Percentiles rank a stretch among this genome's conserved stretches.
Conservation (phyloP, 805 yeast species). For the Ogataea ramenticola region DNA sequence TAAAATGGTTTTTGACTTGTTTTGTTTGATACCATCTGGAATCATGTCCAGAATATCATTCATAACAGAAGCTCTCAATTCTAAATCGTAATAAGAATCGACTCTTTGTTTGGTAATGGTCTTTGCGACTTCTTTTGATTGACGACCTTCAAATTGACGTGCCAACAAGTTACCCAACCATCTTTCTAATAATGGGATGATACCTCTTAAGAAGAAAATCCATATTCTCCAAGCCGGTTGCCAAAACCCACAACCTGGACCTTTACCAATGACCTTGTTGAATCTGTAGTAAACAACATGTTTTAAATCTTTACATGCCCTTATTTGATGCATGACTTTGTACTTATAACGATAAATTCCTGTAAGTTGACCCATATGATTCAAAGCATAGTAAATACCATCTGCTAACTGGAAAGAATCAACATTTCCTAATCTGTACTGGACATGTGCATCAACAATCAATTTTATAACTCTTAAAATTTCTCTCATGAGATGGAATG, state of each 20-base stretch:
- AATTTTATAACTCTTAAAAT: constrained; percentile 76
- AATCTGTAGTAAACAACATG: constrained; percentile 85
- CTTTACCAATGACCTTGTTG: constrained; percentile 84
- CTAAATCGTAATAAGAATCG: constrained; percentile 91
- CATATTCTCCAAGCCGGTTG: constrained; percentile 98
- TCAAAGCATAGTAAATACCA: constrained; percentile 82
- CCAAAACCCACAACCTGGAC: constrained; percentile 99
- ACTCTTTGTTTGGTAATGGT: constrained; percentile 93
- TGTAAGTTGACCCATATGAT: constrained; percentile 91
- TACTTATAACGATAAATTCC: constrained; percentile 96
- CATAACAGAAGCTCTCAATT: constrained; percentile 88
- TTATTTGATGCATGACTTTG: constrained; percentile 95
- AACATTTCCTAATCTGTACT: constrained; percentile 79
- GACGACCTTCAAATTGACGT: constrained; percentile 94
- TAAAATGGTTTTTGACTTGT: constrained; percentile 75
- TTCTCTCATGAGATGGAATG: constrained; percentile 91
- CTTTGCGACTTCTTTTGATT: constrained; percentile 84
- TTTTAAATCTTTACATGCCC: constrained; percentile 92
- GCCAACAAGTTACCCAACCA: constrained; percentile 91
- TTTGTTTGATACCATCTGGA: constrained; percentile 88
- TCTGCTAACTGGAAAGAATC: constrained; percentile 95
- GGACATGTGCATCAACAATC: constrained; percentile 90
- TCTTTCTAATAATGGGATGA: constrained; percentile 82
- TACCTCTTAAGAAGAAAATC: constrained; percentile 88
- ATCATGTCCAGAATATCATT: constrained; percentile 95